These are phyloP conservation scores for Curvularia verruculosa DNA, from an alignment of 2,329 filamentous ascomycete species.

Conservation along the genomic window DNA sequence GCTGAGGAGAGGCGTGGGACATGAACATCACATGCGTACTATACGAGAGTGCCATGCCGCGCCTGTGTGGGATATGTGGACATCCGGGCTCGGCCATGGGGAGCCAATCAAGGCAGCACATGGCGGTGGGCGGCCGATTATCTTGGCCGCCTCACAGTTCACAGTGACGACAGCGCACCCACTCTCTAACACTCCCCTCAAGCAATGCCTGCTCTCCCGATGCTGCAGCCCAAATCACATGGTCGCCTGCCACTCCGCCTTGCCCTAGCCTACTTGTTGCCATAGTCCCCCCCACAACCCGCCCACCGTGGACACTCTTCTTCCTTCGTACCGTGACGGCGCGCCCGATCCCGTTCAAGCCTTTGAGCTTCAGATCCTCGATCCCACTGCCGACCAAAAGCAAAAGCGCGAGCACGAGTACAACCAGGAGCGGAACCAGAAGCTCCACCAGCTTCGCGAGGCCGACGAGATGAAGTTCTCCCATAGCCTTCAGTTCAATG, in stretches of 20 bases:
- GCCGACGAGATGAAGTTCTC: conserved; percentile 98
- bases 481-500: conserved; percentile 98
- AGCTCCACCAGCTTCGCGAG: conserved; percentile 72
- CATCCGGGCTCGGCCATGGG: neutral
- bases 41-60: neutral
- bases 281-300: conserved; percentile 10
- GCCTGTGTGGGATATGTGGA: neutral
- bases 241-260: conserved; percentile 12
- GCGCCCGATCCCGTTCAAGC: conserved; percentile 25
- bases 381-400: conserved; percentile 1
- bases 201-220: conserved; percentile 14
- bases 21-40: no score
- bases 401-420: conserved; percentile 27
- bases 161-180: conserved; percentile 15
- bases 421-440: conserved; percentile 61
- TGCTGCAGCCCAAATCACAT: conserved; percentile 14
- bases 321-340: conserved; percentile 24
- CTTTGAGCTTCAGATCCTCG: conserved; percentile 44
- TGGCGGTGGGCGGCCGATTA: neutral
- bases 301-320: conserved; percentile 36
- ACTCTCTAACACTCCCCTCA: conserved; percentile 6
- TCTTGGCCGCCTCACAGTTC: conserved; percentile 6
- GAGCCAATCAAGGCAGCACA: conserved; percentile 18
- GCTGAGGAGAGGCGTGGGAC: neutral
- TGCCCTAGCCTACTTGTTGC: conserved; percentile 10